These are phyloP conservation scores for Synura sp. DNA, from an alignment of 352 stramenopile species.

Conservation along the genomic window DNA sequence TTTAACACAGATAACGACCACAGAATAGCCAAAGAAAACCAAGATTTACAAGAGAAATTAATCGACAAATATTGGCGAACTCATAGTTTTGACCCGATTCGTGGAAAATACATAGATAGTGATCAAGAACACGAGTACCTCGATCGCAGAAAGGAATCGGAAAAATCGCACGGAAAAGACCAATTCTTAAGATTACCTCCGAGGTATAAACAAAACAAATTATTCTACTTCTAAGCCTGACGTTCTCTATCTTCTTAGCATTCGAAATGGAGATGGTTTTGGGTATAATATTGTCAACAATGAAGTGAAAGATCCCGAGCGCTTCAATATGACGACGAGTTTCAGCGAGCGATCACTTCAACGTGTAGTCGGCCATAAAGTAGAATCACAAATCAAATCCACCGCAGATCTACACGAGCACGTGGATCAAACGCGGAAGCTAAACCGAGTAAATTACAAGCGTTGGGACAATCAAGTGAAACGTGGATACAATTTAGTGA, in stretches of 20 bases:
- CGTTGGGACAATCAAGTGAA: background rate
- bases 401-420: background rate
- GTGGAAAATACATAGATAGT: background rate
- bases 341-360: background rate
- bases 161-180: background rate
- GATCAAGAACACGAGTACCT: background rate
- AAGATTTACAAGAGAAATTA: background rate
- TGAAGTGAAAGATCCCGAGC: background rate
- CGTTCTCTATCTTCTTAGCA: background rate
- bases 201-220: background rate
- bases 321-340: background rate
- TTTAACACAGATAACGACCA: background rate
- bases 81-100: background rate
- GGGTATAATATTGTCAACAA: conserved; percentile 16
- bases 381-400: background rate
- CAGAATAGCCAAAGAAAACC: background rate
- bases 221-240: background rate
- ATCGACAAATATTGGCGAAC: conserved; percentile 18
- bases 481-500: conserved; percentile 4
- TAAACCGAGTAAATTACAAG: background rate
- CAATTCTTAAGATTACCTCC: background rate
- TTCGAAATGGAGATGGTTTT: background rate
- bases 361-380: background rate
- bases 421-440: background rate
- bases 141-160: background rate